Base-by-base conservation (phyloP, 140 eudicot species). In the Artemisia princeps region DNA sequence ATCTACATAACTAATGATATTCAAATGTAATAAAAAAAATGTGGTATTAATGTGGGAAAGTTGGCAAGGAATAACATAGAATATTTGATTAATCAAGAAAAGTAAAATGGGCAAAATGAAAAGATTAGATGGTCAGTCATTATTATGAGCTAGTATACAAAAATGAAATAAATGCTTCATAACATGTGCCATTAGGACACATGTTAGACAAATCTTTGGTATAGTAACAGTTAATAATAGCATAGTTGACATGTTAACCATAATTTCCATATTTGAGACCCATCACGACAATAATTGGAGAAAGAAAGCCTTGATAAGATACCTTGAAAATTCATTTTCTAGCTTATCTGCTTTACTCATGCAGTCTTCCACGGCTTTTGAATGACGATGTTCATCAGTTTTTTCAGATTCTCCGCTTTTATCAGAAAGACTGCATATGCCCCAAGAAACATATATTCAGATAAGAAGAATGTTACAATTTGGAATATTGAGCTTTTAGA, bases 311-410 rank as follows among this genome's bases (percentile, higher is more conserved):
- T 7, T 14, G 6, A 50, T 50, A 74, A 23, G 16, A 62, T 90
- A 90, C 97, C 97, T 84, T 72, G 80, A 58, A 37, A 87, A 84
- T 13, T 81, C 88, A 67, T 28, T 77, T 72, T 90, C 97, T 64
- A 90, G 78, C 74, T 67, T 84, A 61, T 73, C 70, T 26, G 80
- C 82, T 81, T 82, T 87, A 62, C 71, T 80, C 68, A 49, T 12
- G 58, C 81, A 81, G 51, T 68, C 85, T 73, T 83, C 90, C 59
- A 79, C 69, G 14, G 66, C 84, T 71, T 77, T 62, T 5, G 74
- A 60, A 73, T 79, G 58, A 61, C 57, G 77, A 42, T 49, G 78
- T 69, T 73, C 84, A 56, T 68, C 67, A 10, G 1, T 61, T 67
- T 76, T 71, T 54, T 72, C 88, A 33, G 79, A 63, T 70, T 76